Conservation (phyloP, 768 basidiomycete genomes). For the Dentipellis sp. region DNA sequence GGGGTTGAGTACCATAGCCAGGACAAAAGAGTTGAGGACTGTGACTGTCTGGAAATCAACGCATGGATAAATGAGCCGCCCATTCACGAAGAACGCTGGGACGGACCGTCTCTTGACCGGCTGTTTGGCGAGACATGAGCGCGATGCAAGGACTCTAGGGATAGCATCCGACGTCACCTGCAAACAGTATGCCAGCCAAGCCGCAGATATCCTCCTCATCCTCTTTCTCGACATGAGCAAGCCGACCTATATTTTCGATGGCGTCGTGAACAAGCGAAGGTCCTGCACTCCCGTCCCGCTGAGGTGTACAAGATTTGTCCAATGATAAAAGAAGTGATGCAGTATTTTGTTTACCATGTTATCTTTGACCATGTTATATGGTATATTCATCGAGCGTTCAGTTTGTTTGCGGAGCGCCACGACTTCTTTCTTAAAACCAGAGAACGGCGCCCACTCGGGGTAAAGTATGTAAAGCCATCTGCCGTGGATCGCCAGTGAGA, state of each 20-base stretch:
- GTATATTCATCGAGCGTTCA: background rate
- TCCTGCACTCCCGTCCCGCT: background rate
- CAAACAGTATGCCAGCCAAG: background rate
- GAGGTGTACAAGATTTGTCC: no score
- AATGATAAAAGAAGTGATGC: background rate
- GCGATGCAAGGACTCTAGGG: background rate
- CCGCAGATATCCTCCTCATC: background rate
- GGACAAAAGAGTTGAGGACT: background rate
- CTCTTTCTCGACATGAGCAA: background rate
- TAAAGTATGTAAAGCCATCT: background rate
- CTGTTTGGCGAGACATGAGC: background rate
- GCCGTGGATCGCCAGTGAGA: no score
- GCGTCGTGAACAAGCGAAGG: background rate
- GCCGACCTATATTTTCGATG: background rate
- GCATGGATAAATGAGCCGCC: background rate
- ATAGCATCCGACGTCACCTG: background rate
- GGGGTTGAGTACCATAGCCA: background rate
- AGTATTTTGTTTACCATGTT: background rate
- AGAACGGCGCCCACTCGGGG: background rate
- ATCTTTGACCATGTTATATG: background rate
- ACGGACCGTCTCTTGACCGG: background rate
- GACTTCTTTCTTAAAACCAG: background rate
- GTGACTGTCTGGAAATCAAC: background rate
- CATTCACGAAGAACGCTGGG: background rate
- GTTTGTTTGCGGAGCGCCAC: background rate